A percentile compares a stretch with the other conserved stretches of the same genome.
Conservation (phyloP, 2,329 filamentous ascomycete species). For the Exophiala oligosperma region DNA sequence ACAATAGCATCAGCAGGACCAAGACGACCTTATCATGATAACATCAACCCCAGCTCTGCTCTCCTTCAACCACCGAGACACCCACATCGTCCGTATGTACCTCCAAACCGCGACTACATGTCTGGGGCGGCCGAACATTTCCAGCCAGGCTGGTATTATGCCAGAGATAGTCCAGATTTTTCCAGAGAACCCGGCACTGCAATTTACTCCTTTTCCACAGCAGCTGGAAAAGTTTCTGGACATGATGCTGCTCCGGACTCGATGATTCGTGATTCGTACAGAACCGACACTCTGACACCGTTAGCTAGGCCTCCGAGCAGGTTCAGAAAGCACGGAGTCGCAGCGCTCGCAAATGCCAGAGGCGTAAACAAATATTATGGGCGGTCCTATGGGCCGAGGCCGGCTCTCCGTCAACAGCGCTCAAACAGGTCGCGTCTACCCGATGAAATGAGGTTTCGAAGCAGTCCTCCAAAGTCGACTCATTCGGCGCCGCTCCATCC, state of each 20-base stretch:
- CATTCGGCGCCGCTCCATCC: neutral
- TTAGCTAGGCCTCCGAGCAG: slow-evolving; percentile 24
- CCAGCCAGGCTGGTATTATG: slow-evolving; percentile 30
- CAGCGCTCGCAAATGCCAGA: slow-evolving; percentile 22
- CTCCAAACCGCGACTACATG: slow-evolving; percentile 1
- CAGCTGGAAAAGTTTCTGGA: slow-evolving; percentile 27
- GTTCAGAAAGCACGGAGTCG: slow-evolving; percentile 28
- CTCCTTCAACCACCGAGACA: neutral
- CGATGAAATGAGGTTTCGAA: slow-evolving; percentile 25
- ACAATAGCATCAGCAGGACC: slow-evolving; percentile 2
- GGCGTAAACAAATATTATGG: slow-evolving; percentile 25
- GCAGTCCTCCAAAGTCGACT: slow-evolving; percentile 25
- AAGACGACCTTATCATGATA: slow-evolving; percentile 10
- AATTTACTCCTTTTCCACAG: slow-evolving; percentile 30
- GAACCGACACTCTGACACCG: slow-evolving; percentile 29
- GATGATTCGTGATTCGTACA: slow-evolving; percentile 30
- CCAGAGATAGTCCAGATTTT: slow-evolving; percentile 9
- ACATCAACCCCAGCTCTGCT: neutral
- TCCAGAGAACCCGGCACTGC: slow-evolving; percentile 3
- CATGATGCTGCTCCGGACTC: slow-evolving; percentile 27
- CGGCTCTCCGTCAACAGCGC: slow-evolving; percentile 5
- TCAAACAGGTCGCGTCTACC: slow-evolving; percentile 5
- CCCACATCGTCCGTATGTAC: slow-evolving; percentile 4
- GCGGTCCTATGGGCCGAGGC: slow-evolving; percentile 9
- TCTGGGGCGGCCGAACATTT: slow-evolving; percentile 23